Conservation (phyloP, 1,139 yeast species). For the Debaryomyces sp. region DNA sequence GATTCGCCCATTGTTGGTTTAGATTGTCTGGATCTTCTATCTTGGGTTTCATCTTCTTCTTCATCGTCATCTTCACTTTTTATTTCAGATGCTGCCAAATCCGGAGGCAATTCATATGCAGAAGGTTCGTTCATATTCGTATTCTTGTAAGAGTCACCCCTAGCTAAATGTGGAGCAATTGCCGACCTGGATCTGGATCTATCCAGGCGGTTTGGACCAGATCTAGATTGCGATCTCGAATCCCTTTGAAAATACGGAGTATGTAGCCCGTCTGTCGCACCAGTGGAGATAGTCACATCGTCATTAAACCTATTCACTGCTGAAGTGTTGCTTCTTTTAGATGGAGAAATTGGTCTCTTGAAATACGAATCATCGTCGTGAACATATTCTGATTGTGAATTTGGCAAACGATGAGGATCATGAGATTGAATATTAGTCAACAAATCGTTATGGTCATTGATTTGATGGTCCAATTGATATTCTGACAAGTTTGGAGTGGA, state of each 20-base stretch:
- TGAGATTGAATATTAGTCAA: conserved; percentile 38
- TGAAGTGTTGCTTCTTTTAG: not conserved
- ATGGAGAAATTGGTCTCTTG: conserved; percentile 5
- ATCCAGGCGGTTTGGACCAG: conserved; percentile 22
- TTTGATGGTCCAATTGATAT: conserved; percentile 47
- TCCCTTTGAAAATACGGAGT: conserved; percentile 51
- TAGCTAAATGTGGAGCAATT: conserved; percentile 58
- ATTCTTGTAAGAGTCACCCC: conserved; percentile 67
- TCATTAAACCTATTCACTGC: not conserved
- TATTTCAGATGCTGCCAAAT: conserved; percentile 22
- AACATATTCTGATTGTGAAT: conserved; percentile 6
- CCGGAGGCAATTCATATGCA: conserved; percentile 50
- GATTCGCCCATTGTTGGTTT: conserved; percentile 54
- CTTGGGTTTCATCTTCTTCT: conserved; percentile 31
- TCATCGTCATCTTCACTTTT: conserved; percentile 6
- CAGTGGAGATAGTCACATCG: not conserved
- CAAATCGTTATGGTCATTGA: conserved; percentile 40
- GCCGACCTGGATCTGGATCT: conserved; percentile 34
- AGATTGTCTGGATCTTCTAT: conserved; percentile 46
- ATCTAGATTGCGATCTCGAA: conserved; percentile 28
- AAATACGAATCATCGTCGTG: conserved; percentile 2
- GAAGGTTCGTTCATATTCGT: conserved; percentile 43
- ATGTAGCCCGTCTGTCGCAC: conserved; percentile 27
- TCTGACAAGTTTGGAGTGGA: conserved; percentile 53
- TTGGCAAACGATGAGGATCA: conserved; percentile 45